phyloP scores from a whole-genome alignment of 1,284 basidiomycete species.

The Mycosarcoma mackinlayi region DNA sequence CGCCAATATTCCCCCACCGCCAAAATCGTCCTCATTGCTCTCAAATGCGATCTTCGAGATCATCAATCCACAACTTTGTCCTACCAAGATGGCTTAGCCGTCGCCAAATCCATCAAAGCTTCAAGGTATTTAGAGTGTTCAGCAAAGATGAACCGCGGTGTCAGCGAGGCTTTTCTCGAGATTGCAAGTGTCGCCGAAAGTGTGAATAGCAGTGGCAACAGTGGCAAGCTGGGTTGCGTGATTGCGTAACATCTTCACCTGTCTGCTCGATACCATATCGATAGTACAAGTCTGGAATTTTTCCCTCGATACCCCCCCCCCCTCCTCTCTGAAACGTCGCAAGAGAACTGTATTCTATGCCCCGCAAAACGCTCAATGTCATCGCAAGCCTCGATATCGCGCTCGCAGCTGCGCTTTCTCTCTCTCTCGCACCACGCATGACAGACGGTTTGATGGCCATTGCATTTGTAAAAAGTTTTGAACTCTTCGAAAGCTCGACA shows the following conservation, averaged over 20 bases:
- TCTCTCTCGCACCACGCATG: neutral
- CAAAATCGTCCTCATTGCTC: conserved; percentile 76
- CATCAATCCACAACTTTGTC: conserved; percentile 79
- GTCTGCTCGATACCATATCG: too few species aligned
- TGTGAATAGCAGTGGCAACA: neutral
- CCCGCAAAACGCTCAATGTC: too few species aligned
- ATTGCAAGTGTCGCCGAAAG: conserved; percentile 24
- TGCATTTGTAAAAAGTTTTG: too few species aligned
- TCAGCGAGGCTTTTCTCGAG: conserved; percentile 81
- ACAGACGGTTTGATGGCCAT: too few species aligned
- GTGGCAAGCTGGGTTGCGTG: conserved; percentile 2
- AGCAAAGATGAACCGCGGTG: conserved; percentile 93
- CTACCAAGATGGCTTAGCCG: conserved; percentile 77
- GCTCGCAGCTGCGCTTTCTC: too few species aligned
- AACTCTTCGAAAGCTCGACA: too few species aligned
- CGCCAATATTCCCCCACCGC: conserved; percentile 88
- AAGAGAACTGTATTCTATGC: too few species aligned
- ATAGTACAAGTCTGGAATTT: neutral
- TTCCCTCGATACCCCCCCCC: neutral
- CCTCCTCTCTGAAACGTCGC: too few species aligned
- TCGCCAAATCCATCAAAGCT: conserved; percentile 41
- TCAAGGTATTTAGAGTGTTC: conserved; percentile 78
- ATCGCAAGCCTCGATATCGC: too few species aligned
- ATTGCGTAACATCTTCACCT: conserved; percentile 3
- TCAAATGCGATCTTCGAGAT: conserved; percentile 93